Conservation (phyloP, 306 rosid species). For the Quercus variabilis region DNA sequence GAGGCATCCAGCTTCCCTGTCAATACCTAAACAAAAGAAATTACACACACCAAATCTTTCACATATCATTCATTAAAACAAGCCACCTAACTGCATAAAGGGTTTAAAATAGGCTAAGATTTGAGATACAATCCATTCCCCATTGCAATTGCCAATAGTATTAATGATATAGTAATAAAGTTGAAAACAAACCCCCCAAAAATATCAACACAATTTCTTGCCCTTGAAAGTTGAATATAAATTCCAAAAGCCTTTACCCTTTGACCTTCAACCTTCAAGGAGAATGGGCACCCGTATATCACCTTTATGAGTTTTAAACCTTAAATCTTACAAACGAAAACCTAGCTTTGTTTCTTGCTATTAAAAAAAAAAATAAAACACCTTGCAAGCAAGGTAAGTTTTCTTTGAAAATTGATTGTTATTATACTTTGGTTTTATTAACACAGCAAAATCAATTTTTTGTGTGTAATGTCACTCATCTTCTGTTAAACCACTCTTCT, state of each 20-base stretch:
- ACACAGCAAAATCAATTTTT: background rate
- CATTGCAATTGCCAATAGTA: background rate
- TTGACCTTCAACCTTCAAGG: background rate
- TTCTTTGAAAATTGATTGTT: background rate
- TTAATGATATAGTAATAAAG: background rate
- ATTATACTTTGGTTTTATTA: background rate
- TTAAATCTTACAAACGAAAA: background rate
- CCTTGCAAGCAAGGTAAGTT: conserved; percentile 12
- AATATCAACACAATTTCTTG: background rate
- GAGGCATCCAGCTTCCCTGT: background rate
- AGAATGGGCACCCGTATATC: background rate
- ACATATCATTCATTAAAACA: background rate
- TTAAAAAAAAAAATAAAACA: background rate
- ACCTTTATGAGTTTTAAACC: background rate
- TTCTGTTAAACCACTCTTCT: background rate
- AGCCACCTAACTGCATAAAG: background rate
- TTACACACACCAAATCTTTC: background rate
- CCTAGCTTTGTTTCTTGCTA: background rate
- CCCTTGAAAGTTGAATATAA: background rate
- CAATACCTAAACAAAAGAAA: background rate
- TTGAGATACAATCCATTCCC: background rate
- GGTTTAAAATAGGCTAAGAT: background rate
- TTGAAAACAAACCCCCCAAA: background rate
- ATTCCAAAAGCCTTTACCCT: background rate
- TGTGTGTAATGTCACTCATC: background rate